Conservation (phyloP, 1,284 basidiomycete species). For the Cutaneotrichosporon cyanovorans region DNA sequence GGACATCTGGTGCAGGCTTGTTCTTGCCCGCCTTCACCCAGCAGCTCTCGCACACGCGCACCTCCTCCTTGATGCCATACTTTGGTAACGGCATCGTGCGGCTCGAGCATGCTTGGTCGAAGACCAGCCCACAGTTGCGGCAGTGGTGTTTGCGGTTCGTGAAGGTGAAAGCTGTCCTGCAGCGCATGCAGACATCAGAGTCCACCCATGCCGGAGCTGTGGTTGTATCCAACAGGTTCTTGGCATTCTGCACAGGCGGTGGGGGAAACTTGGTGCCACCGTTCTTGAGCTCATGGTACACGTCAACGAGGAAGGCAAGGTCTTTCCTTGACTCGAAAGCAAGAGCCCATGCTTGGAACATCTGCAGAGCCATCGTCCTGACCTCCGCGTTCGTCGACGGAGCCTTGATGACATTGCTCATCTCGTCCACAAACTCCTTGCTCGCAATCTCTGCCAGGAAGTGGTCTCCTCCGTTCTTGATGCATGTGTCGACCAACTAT, state of each 20-base stretch:
- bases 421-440: constrained; percentile 85
- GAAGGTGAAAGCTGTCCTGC: constrained; percentile 83
- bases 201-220: constrained; percentile 89
- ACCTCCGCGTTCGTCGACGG: constrained; percentile 67
- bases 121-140: constrained; percentile 94
- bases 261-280: constrained; percentile 56
- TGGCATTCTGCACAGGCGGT: constrained; percentile 30
- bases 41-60: constrained; percentile 91
- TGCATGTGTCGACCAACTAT: constrained; percentile 81
- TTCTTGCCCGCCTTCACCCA: constrained; percentile 57
- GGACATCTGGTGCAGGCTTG: constrained; percentile 31
- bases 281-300: constrained; percentile 66
- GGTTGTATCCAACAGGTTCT: constrained; percentile 40
- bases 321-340: constrained; percentile 74
- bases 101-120: constrained; percentile 87
- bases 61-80: constrained; percentile 87
- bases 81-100: constrained; percentile 80
- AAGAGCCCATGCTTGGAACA: constrained; percentile 87
- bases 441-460: constrained; percentile 79
- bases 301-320: constrained; percentile 68
- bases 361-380: constrained; percentile 66
- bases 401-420: constrained; percentile 36
- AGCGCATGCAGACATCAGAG: constrained; percentile 87
- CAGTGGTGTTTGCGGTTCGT: constrained; percentile 99
- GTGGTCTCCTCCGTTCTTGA: constrained; percentile 96